These are phyloP conservation scores for Silene noctiflora DNA, from an alignment of 179 eudicot genomes.

Conservation along the genomic window DNA sequence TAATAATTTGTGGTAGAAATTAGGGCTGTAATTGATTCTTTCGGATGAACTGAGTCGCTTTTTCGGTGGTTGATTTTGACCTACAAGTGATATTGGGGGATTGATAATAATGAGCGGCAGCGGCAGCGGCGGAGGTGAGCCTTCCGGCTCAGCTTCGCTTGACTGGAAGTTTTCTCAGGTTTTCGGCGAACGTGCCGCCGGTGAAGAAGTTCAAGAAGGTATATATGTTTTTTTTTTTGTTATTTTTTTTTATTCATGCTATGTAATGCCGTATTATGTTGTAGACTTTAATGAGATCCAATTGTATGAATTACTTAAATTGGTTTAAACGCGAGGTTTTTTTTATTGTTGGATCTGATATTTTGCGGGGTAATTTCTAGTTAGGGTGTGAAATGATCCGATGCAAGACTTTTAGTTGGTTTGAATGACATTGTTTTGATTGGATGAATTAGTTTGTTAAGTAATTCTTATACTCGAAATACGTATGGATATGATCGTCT, in stretches of 20 bases:
- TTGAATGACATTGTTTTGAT: not conserved
- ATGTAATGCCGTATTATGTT: no score
- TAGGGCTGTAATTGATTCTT: not conserved
- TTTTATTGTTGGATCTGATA: conserved; percentile 8
- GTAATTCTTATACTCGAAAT: not conserved
- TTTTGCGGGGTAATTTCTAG: not conserved
- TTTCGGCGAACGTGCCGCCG: conserved; percentile 71
- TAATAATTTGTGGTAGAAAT: not conserved
- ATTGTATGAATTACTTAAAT: conserved; percentile 9
- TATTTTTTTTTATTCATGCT: no score
- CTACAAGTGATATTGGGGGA: conserved; percentile 7
- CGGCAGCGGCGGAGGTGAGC: conserved; percentile 22
- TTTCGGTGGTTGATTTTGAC: conserved; percentile 19
- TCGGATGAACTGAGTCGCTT: conserved; percentile 5
- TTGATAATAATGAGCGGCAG: conserved; percentile 37
- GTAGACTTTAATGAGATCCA: conserved; percentile 21
- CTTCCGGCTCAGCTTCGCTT: conserved; percentile 30
- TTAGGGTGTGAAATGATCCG: not conserved
- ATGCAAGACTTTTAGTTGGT: not conserved
- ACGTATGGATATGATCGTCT: not conserved
- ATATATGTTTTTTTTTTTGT: no score
- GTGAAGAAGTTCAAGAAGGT: conserved; percentile 85
- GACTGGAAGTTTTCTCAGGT: conserved; percentile 88
- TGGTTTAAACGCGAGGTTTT: conserved; percentile 23
- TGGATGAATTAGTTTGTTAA: not conserved